phyloP scores from a whole-genome alignment of 2,329 filamentous ascomycete species.

The Hypoxylon sp. region DNA sequence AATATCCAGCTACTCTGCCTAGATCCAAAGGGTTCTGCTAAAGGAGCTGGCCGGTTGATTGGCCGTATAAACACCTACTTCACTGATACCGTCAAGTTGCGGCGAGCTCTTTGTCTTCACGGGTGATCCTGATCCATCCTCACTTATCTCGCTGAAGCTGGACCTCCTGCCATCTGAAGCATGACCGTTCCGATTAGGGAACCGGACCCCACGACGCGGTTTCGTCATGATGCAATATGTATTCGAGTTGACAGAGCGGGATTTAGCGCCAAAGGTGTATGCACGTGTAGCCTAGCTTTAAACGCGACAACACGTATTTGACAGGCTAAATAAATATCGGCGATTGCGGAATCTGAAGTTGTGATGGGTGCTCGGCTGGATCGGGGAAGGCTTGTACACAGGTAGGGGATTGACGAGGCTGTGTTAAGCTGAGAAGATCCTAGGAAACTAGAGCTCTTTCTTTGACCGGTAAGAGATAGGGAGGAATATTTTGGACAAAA shows the following conservation, averaged over 20 bases:
- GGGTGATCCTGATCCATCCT: conserved; percentile 64
- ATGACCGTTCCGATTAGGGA: conserved; percentile 66
- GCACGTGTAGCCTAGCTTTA: conserved; percentile 1
- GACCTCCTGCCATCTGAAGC: conserved; percentile 71
- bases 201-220: conserved; percentile 68
- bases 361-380: conserved; percentile 21
- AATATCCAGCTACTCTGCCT: background rate
- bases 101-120: conserved; percentile 51
- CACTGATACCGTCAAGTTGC: conserved; percentile 58
- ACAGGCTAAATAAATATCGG: conserved; percentile 12
- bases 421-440: conserved; percentile 13
- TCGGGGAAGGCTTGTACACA: conserved; percentile 25
- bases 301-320: conserved; percentile 22
- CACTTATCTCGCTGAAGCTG: conserved; percentile 80
- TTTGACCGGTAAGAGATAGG: conserved; percentile 15
- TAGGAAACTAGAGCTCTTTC: background rate
- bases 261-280: conserved; percentile 1
- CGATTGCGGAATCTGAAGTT: background rate
- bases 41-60: background rate
- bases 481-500: conserved; percentile 4
- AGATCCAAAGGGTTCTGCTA: background rate
- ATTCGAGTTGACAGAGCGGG: background rate
- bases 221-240: conserved; percentile 51
- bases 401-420: conserved; percentile 6
- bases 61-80: conserved; percentile 49